These are phyloP conservation scores for Boletellus sp. DNA, from an alignment of 768 basidiomycete species.

Conservation along the genomic window DNA sequence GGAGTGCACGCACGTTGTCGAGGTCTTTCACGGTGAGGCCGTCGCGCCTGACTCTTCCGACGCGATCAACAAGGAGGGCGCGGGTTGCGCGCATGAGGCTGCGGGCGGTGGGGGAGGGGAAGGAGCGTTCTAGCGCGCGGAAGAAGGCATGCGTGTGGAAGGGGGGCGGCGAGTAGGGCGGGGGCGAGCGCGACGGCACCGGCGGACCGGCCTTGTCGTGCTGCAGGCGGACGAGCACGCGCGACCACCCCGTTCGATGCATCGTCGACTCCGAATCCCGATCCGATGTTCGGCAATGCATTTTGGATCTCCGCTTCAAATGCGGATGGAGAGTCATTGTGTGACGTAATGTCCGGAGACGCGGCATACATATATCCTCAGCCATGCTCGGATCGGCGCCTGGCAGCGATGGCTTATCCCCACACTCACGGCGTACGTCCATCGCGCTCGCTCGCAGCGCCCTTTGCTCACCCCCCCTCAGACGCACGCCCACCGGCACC, in stretches of 20 bases:
- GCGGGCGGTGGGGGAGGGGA: conserved; percentile 68
- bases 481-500: too few species aligned
- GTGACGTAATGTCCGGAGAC: too few species aligned
- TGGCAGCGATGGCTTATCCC: too few species aligned
- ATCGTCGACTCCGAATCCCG: conserved; percentile 14
- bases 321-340: too few species aligned
- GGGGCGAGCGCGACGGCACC: conserved; percentile 16
- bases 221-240: conserved; percentile 13
- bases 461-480: too few species aligned
- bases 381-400: too few species aligned
- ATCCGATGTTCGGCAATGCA: conserved; percentile 6
- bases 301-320: too few species aligned
- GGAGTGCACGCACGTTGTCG: conserved; percentile 61
- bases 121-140: conserved; percentile 62
- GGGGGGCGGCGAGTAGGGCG: conserved; percentile 61
- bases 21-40: conserved; percentile 73
- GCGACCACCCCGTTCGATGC: conserved; percentile 2
- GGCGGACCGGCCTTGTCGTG: conserved; percentile 19
- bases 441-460: too few species aligned
- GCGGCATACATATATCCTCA: too few species aligned
- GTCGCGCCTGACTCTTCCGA: conserved; percentile 66
- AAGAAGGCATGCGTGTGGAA: conserved; percentile 85
- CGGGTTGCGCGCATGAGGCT: conserved; percentile 82
- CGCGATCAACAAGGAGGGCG: conserved; percentile 72
- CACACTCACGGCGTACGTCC: too few species aligned